Percentiles rank a stretch among this genome's conserved stretches.
phyloP scores from a whole-genome alignment of 2,329 filamentous ascomycete genomes.

The Trichoderma sp. region DNA sequence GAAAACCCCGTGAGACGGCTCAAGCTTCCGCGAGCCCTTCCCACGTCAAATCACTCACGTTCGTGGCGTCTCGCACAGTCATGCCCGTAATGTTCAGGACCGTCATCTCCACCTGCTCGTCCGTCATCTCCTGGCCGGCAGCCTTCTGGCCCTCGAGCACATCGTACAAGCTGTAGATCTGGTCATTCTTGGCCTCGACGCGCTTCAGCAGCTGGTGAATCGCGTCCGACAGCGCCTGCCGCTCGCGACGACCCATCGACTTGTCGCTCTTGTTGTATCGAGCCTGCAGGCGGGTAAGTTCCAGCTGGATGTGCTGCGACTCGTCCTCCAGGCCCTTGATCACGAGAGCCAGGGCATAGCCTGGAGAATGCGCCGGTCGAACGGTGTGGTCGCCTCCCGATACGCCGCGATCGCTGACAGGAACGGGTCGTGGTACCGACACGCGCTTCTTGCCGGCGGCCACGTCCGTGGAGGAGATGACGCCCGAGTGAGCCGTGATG shows the following conservation, averaged over 20 bases:
- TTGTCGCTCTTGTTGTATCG: constrained; percentile 69
- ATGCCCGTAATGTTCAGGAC: constrained; percentile 57
- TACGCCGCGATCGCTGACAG: constrained; percentile 63
- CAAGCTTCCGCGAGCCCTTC: constrained; percentile 44
- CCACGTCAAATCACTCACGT: constrained; percentile 47
- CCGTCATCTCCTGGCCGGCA: constrained; percentile 63
- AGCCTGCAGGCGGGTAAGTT: constrained; percentile 63
- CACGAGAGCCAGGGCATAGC: constrained; percentile 74
- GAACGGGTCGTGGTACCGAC: constrained; percentile 64
- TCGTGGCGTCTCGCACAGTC: constrained; percentile 47
- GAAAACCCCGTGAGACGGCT: background rate
- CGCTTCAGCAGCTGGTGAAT: constrained; percentile 64
- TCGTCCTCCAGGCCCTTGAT: constrained; percentile 83
- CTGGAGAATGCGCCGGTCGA: constrained; percentile 69
- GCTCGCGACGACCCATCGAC: constrained; percentile 64
- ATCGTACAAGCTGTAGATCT: constrained; percentile 82
- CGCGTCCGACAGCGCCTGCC: constrained; percentile 61
- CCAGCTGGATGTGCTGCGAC: constrained; percentile 71
- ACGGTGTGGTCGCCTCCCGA: constrained; percentile 56
- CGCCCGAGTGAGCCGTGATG: constrained; percentile 51
- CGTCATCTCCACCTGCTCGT: constrained; percentile 66
- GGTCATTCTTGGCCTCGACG: constrained; percentile 73
- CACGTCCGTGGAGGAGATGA: constrained; percentile 44
- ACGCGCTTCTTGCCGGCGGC: constrained; percentile 59
- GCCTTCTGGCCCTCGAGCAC: constrained; percentile 79